phyloP scores from a whole-genome alignment of 345 rosid genomes.

The Camelina sativa region DNA sequence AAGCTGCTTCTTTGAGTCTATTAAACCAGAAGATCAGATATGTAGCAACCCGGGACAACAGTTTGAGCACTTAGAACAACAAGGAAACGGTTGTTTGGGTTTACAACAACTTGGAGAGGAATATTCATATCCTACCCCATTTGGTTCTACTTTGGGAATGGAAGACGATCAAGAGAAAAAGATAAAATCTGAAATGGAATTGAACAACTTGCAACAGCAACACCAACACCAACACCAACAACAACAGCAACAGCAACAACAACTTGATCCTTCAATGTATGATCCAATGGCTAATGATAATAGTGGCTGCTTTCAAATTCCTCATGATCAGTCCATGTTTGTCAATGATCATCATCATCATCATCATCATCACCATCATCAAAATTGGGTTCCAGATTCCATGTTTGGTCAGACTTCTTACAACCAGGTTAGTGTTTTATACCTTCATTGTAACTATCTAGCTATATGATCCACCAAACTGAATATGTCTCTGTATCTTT shows the following conservation, averaged over 20 bases:
- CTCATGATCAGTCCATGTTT: slow-evolving; percentile 53
- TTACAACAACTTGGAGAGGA: slow-evolving; percentile 63
- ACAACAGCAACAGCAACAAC: slow-evolving; percentile 51
- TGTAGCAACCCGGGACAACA: slow-evolving; percentile 55
- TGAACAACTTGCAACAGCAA: slow-evolving; percentile 56
- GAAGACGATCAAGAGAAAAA: slow-evolving; percentile 56
- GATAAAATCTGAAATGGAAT: slow-evolving; percentile 54
- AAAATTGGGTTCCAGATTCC: slow-evolving; percentile 52
- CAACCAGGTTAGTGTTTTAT: slow-evolving; percentile 60
- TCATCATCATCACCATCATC: slow-evolving; percentile 57
- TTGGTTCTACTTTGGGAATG: slow-evolving; percentile 42
- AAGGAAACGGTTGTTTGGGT: slow-evolving; percentile 53
- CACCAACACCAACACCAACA: slow-evolving; percentile 57
- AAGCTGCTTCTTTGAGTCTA: slow-evolving; percentile 54
- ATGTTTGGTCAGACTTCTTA: slow-evolving; percentile 64
- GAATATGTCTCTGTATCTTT: slow-evolving; percentile 20
- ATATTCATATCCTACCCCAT: slow-evolving; percentile 44
- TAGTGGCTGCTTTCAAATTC: slow-evolving; percentile 52
- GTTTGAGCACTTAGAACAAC: slow-evolving; percentile 56
- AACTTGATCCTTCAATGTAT: slow-evolving; percentile 53
- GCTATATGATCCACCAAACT: slow-evolving; percentile 21
- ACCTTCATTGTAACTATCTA: neutral
- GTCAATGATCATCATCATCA: slow-evolving; percentile 41
- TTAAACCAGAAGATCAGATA: slow-evolving; percentile 55
- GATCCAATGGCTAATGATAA: slow-evolving; percentile 45